A percentile compares a stretch with the other conserved stretches of the same genome.
Evolutionary conservation across 1,284 basidiomycete genomes (phyloP).

Genomic region (Phellinidium pouzarii): DNA sequence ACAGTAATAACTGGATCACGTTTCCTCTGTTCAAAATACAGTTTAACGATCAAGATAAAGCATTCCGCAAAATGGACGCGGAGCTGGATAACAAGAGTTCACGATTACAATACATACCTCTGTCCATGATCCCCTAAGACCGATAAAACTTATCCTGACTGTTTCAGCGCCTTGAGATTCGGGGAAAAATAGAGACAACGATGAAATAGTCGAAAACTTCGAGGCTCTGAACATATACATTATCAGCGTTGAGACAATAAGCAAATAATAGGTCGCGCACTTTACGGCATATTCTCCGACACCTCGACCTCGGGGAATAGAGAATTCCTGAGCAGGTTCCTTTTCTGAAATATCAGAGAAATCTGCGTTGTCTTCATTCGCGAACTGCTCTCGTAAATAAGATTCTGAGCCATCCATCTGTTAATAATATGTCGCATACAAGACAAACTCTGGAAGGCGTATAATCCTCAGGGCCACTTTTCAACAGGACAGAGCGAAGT

Average conservation of each 20-base stretch:
- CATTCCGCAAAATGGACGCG: no score
- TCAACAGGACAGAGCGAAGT: conserved; percentile 65
- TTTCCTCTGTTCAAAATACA: conserved; percentile 43
- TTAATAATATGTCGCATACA: neutral
- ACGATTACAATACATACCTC: conserved; percentile 39
- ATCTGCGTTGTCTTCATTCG: conserved; percentile 65
- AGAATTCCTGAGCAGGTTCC: conserved; percentile 61
- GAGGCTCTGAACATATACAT: conserved; percentile 45
- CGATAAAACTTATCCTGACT: conserved; percentile 65
- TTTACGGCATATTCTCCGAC: conserved; percentile 71
- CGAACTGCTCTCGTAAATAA: conserved; percentile 41
- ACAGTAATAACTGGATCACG: conserved; percentile 64
- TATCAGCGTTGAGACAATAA: neutral
- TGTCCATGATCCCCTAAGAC: conserved; percentile 73
- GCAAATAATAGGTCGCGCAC: conserved; percentile 30
- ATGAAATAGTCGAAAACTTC: conserved; percentile 71
- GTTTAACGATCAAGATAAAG: neutral
- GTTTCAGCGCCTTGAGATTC: conserved; percentile 66
- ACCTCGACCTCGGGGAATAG: conserved; percentile 57
- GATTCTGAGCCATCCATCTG: conserved; percentile 6
- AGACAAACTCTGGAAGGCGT: conserved; percentile 55
- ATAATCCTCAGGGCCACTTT: conserved; percentile 64
- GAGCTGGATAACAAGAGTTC: neutral
- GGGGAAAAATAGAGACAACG: conserved; percentile 69
- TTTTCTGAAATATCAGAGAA: conserved; percentile 63